phyloP scores from a whole-genome alignment of 495 filamentous ascomycete species.

The Xylaria longipes region DNA sequence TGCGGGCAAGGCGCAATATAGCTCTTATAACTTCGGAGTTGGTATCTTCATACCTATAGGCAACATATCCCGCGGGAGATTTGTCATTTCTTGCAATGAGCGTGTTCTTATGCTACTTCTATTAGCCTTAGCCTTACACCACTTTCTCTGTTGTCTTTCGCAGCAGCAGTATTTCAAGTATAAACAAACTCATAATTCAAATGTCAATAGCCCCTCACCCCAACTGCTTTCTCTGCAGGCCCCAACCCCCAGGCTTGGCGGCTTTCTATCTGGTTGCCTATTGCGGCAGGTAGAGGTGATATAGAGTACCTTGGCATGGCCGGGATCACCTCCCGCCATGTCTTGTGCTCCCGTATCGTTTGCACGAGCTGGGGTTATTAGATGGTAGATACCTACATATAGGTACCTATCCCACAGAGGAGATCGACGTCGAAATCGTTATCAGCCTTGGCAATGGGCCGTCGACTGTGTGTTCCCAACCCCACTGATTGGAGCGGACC shows the following conservation, averaged over 20 bases:
- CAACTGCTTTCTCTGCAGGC: slow-evolving; percentile 19
- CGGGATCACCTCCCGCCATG: neutral
- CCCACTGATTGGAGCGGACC: neutral
- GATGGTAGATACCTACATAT: neutral
- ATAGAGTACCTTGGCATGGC: slow-evolving; percentile 13
- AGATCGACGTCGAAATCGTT: slow-evolving; percentile 6
- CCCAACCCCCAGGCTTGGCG: slow-evolving; percentile 6
- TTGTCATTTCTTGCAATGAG: neutral
- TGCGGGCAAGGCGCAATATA: neutral
- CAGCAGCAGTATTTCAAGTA: neutral
- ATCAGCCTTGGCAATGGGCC: slow-evolving; percentile 23
- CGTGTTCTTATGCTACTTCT: neutral
- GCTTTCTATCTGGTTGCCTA: slow-evolving; percentile 17
- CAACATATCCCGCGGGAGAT: neutral
- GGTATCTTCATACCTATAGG: neutral
- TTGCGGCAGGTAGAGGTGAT: slow-evolving; percentile 25
- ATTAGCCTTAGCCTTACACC: neutral
- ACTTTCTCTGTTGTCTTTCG: neutral
- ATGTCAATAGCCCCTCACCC: neutral
- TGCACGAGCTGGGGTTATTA: slow-evolving; percentile 17
- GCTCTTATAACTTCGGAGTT: neutral
- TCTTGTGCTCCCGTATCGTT: neutral
- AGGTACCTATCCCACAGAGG: neutral
- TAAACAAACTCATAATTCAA: neutral
- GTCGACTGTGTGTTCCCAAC: slow-evolving; percentile 1